Conservation (phyloP, 2,329 filamentous ascomycete species). For the Aureobasidium sp. region DNA sequence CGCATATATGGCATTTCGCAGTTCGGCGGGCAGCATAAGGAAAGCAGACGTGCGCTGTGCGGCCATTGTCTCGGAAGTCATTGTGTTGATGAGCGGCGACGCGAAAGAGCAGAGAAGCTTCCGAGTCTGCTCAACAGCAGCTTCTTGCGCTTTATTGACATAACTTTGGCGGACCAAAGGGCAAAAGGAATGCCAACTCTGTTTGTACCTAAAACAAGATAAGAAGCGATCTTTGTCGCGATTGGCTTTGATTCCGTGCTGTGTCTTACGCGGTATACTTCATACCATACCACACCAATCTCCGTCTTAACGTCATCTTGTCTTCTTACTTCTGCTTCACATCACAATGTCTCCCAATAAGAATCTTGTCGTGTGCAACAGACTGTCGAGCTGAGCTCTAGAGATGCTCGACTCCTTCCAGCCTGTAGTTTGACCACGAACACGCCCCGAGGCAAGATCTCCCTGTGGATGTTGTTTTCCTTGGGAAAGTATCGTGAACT, state of each 20-base stretch:
- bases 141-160: background rate
- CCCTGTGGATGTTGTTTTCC: too few species aligned
- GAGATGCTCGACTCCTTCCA: too few species aligned
- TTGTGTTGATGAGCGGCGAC: background rate
- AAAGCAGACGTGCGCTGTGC: constrained; percentile 20
- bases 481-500: too few species aligned
- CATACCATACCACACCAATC: background rate
- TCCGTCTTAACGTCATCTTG: background rate
- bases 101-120: too few species aligned
- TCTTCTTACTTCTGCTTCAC: background rate
- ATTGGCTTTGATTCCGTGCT: background rate
- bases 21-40: constrained; percentile 48
- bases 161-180: background rate
- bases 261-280: background rate
- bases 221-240: background rate
- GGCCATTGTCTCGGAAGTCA: background rate
- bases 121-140: background rate
- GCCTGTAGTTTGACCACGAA: too few species aligned
- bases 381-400: too few species aligned
- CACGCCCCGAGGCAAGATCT: too few species aligned
- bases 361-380: too few species aligned
- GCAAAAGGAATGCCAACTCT: background rate
- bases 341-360: too few species aligned
- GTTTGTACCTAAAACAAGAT: background rate
- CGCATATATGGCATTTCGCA: constrained; percentile 51